Evolutionary conservation across 345 rosid genomes (phyloP).

Genomic region (Populus nigra): DNA sequence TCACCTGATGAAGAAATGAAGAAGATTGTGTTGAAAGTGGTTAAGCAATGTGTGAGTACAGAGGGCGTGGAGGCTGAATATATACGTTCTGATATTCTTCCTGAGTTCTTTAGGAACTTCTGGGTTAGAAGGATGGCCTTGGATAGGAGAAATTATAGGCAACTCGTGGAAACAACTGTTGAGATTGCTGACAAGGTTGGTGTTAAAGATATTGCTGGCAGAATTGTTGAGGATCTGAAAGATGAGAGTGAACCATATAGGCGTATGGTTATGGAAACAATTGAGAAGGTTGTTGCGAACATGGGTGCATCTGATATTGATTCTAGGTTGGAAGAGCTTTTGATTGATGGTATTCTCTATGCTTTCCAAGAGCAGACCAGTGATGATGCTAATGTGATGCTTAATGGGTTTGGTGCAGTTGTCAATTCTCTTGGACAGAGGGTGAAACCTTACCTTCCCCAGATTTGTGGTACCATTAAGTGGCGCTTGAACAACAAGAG

Average conservation of each 20-base stretch:
- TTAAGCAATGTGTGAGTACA: slow-evolving; percentile 96
- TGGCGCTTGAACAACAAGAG: slow-evolving; percentile 99
- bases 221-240: slow-evolving; percentile 90
- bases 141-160: slow-evolving; percentile 90
- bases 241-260: slow-evolving; percentile 93
- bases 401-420: slow-evolving; percentile 96
- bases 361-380: slow-evolving; percentile 99
- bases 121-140: slow-evolving; percentile 98
- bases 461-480: slow-evolving; percentile 99
- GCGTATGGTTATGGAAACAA: slow-evolving; percentile 99
- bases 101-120: slow-evolving; percentile 83
- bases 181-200: slow-evolving; percentile 97
- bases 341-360: slow-evolving; percentile 95
- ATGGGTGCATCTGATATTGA: slow-evolving; percentile 95
- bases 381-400: slow-evolving; percentile 98
- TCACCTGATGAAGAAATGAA: slow-evolving; percentile 99
- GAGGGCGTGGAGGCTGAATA: slow-evolving; percentile 97
- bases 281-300: slow-evolving; percentile 93
- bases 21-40: slow-evolving; percentile 95
- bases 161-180: slow-evolving; percentile 93
- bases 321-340: slow-evolving; percentile 86
- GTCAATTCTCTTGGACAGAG: slow-evolving; percentile 96
- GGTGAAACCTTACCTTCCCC: slow-evolving; percentile 98
- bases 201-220: slow-evolving; percentile 89
- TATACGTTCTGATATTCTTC: slow-evolving; percentile 85